These are phyloP conservation scores for Suillus americanus DNA, from an alignment of 768 basidiomycete genomes.

Conservation along the genomic window DNA sequence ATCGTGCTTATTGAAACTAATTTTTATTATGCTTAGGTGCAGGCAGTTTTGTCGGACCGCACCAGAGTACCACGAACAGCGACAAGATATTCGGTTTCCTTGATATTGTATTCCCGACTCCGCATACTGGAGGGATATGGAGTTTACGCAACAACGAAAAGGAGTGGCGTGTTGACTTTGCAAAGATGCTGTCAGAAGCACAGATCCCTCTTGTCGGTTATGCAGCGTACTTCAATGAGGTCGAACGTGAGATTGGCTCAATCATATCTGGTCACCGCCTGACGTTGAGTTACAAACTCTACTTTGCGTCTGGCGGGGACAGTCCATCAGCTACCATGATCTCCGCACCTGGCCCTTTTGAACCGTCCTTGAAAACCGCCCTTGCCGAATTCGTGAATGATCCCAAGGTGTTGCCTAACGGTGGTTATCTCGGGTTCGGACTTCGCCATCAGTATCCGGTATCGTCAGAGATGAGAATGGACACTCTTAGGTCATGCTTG, in stretches of 20 bases:
- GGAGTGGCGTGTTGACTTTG: conserved; percentile 41
- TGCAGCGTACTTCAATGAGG: conserved; percentile 43
- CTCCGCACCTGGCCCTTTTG: conserved; percentile 4
- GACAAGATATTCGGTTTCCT: conserved; percentile 52
- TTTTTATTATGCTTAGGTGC: conserved; percentile 24
- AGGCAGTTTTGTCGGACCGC: conserved; percentile 50
- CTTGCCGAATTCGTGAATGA: conserved; percentile 28
- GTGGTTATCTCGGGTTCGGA: conserved; percentile 37
- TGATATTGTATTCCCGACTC: conserved; percentile 47
- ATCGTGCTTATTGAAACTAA: background rate
- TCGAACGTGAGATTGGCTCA: conserved; percentile 45
- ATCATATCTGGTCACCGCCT: conserved; percentile 43
- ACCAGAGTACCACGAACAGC: conserved; percentile 47
- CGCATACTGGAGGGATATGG: conserved; percentile 45
- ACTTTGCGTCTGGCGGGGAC: conserved; percentile 10
- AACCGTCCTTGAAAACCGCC: conserved; percentile 14
- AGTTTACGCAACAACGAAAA: conserved; percentile 33
- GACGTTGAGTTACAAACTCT: conserved; percentile 46
- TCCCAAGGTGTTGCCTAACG: conserved; percentile 27
- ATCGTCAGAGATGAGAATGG: conserved; percentile 11
- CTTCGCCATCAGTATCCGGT: conserved; percentile 37
- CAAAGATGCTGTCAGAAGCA: conserved; percentile 17
- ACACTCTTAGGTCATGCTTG: conserved; percentile 18
- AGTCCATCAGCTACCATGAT: background rate
- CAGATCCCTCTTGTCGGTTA: conserved; percentile 31